phyloP scores from a whole-genome alignment of 2,329 filamentous ascomycete species.

The Diaporthe aspalathi region DNA sequence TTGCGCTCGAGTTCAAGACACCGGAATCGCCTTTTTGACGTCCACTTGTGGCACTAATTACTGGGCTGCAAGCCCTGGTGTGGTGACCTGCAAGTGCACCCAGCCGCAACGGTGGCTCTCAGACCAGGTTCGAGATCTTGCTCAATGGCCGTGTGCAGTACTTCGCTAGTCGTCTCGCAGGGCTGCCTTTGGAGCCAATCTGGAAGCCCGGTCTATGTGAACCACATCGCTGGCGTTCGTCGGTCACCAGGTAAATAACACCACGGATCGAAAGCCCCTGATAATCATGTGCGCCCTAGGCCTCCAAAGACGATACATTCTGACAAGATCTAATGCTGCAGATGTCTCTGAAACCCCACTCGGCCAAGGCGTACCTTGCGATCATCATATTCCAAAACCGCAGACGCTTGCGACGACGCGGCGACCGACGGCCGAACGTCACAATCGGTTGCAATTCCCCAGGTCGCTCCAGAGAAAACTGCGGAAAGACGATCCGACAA shows the following conservation, averaged over 20 bases:
- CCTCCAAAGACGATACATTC: not conserved
- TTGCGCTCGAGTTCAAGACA: not conserved
- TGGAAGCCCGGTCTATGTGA: not conserved
- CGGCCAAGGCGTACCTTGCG: not conserved
- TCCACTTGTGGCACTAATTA: not conserved
- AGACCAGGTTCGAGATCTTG: not conserved
- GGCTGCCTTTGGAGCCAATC: not conserved
- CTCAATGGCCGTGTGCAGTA: not conserved
- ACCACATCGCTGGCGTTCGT: not conserved
- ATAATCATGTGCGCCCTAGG: not conserved
- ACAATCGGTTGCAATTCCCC: not conserved
- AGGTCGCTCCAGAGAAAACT: not conserved
- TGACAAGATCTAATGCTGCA: slow-evolving; percentile 3
- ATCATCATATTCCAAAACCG: not conserved
- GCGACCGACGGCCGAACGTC: not conserved
- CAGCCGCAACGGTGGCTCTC: not conserved
- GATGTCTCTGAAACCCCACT: not conserved
- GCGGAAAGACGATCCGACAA: not conserved
- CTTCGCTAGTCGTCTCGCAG: not conserved
- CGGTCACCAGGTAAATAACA: not conserved
- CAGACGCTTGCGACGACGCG: not conserved
- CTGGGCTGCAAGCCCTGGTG: slow-evolving; percentile 2
- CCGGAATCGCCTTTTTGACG: not conserved
- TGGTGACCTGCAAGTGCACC: not conserved
- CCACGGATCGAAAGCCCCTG: not conserved